Conservation (phyloP, 2,329 filamentous ascomycete species). For the Pestalotiopsis sp. region DNA sequence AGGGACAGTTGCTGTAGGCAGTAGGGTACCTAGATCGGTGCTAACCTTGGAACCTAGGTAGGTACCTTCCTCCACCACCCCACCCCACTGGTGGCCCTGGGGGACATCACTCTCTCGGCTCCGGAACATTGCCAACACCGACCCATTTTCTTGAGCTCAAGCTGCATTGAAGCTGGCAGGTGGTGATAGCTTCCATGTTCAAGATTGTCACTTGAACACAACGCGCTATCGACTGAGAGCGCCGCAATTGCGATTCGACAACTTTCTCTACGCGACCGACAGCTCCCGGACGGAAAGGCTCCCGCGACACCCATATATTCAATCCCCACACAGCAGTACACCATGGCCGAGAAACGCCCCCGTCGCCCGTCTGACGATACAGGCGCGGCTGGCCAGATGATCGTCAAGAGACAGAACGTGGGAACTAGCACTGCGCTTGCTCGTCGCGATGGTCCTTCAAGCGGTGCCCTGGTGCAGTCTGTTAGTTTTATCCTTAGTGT, state of each 20-base stretch:
- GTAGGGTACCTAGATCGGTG: not conserved
- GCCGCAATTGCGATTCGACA: not conserved
- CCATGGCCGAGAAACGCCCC: slow-evolving; percentile 92
- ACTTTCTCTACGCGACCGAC: not conserved
- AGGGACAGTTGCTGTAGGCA: not conserved
- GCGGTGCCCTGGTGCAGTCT: slow-evolving; percentile 50
- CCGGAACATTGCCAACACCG: slow-evolving; percentile 7
- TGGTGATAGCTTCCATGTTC: not conserved
- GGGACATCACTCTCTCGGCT: slow-evolving; percentile 2
- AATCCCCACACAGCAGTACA: slow-evolving; percentile 7
- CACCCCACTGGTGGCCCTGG: no score
- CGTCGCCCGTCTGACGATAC: slow-evolving; percentile 86
- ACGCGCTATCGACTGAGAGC: not conserved
- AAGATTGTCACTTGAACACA: not conserved
- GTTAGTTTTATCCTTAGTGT: slow-evolving; percentile 38
- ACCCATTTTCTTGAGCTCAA: slow-evolving; percentile 8
- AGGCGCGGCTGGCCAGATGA: slow-evolving; percentile 70
- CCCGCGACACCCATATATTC: not conserved
- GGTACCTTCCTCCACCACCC: not conserved
- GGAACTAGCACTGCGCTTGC: slow-evolving; percentile 51
- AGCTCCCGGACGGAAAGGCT: no score
- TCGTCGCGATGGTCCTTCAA: slow-evolving; percentile 51
- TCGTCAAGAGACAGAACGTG: slow-evolving; percentile 87
- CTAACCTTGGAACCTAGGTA: not conserved
- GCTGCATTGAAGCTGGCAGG: not conserved